Evolutionary conservation across 495 filamentous ascomycete species (phyloP), one percentile per base, ranked within the genome.

Genomic region (Alectoria sarmentosa): DNA sequence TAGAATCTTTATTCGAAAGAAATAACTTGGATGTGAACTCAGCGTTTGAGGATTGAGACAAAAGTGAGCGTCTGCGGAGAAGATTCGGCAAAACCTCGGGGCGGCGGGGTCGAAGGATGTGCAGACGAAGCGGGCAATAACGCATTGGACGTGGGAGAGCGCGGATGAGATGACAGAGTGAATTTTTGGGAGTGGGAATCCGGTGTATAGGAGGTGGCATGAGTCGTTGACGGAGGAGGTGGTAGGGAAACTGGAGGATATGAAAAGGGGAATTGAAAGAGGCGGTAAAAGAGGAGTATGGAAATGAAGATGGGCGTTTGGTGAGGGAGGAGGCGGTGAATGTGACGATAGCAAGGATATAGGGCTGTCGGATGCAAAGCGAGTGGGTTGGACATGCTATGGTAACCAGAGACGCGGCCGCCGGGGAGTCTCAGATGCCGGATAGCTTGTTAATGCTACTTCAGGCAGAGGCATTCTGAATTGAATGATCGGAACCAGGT

Each of bases 101-200:
- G 46, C 30, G n/a, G 62, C 52, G 19, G 62, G 55, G 36, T 65
- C 60, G n/a, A 60, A 46, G 37, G 62, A 59, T 23, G 62, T 65
- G 62, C 48, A 46, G 62, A 65, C 62, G 55, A 65, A 59, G 56
- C 62, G 60, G 62, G 52, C 60, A 1, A 4, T 36, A n/a, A 60
- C 62, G 54, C 62, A 65, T 59, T 65, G 62, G 62, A 1, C n/a
- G 37, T 65, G 62, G 62, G n/a, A 8, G 17, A 36, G 52, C 8
- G 6, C 62, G 62, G 62, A 65, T 8, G 62, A 65, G 62, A 65
- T 65, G 55, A 42, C 34, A 55, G 62, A 59, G 30, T 65, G 49
- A 30, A 60, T 65, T 23, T 65, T 65, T 37, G 23, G 60, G 3
- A 55, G 62, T 30, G 62, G 62, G 13, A 61, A 65, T 30, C 62